Evolutionary conservation across 2,329 filamentous ascomycete genomes (phyloP).

Genomic region (Talaromyces sp.): DNA sequence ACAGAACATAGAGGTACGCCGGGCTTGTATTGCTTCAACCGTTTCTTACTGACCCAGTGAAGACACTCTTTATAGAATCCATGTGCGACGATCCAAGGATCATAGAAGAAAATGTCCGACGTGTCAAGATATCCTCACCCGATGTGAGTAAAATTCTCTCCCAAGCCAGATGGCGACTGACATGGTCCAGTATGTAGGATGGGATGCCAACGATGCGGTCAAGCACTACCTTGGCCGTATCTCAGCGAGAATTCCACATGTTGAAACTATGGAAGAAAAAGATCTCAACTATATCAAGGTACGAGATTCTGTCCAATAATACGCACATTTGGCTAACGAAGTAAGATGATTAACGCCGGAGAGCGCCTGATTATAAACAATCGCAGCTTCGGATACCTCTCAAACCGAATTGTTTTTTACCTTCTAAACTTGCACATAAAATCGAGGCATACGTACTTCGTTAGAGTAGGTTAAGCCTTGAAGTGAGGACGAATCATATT

Average conservation of each 20-base stretch:
- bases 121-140: conserved; percentile 95
- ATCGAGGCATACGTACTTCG: conserved; percentile 87
- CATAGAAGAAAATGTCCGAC: conserved; percentile 91
- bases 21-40: neutral
- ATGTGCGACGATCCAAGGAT: conserved; percentile 90
- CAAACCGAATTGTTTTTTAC: conserved; percentile 96
- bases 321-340: neutral
- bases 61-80: conserved; percentile 96
- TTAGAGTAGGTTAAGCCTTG: conserved; percentile 49
- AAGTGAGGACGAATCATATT: neutral
- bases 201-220: conserved; percentile 88
- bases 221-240: conserved; percentile 87
- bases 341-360: conserved; percentile 89
- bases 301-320: neutral
- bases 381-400: conserved; percentile 91
- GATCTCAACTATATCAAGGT: conserved; percentile 93
- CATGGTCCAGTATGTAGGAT: conserved; percentile 66
- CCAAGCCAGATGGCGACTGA: conserved; percentile 12
- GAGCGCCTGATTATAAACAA: conserved; percentile 94
- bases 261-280: conserved; percentile 91
- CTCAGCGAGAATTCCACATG: conserved; percentile 85
- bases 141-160: conserved; percentile 57
- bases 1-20: conserved; percentile 76
- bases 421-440: conserved; percentile 97
- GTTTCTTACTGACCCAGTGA: conserved; percentile 6